phyloP scores from a whole-genome alignment of 73 alveolate species.

The Vitrella brassicaformis region DNA sequence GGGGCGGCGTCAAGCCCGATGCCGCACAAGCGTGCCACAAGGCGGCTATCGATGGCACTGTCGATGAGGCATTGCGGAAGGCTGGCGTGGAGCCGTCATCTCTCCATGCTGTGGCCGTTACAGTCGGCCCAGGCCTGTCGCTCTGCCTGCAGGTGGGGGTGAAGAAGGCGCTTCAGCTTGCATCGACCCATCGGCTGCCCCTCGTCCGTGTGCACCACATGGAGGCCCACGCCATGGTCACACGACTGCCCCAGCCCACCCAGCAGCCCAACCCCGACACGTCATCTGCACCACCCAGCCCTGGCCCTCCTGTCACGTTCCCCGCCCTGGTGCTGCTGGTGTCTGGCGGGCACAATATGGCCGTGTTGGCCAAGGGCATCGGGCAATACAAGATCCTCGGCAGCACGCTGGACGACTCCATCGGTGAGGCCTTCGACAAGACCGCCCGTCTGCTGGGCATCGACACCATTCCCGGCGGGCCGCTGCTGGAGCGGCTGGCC shows the following conservation, averaged over 20 bases:
- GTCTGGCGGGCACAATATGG: conserved; percentile 39
- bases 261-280: background rate
- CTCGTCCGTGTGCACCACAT: conserved; percentile 36
- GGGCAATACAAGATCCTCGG: conserved; percentile 29
- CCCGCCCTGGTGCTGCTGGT: conserved; percentile 12
- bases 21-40: conserved; percentile 17
- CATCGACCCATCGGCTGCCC: conserved; percentile 18
- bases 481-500: conserved; percentile 20
- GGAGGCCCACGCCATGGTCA: conserved; percentile 10
- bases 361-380: conserved; percentile 20
- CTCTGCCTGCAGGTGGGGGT: conserved; percentile 33
- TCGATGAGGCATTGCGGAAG: conserved; percentile 17
- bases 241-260: no score
- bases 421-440: conserved; percentile 9
- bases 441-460: background rate
- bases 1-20: conserved; percentile 31
- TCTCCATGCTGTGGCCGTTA: conserved; percentile 18
- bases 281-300: background rate
- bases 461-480: conserved; percentile 23
- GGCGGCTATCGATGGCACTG: conserved; percentile 30
- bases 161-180: conserved; percentile 18
- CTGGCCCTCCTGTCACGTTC: background rate
- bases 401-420: conserved; percentile 30
- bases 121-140: conserved; percentile 32
- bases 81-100: background rate